Evolutionary conservation across 2,329 filamentous ascomycete genomes (phyloP).

Genomic region (Trichophyton benhamiae): DNA sequence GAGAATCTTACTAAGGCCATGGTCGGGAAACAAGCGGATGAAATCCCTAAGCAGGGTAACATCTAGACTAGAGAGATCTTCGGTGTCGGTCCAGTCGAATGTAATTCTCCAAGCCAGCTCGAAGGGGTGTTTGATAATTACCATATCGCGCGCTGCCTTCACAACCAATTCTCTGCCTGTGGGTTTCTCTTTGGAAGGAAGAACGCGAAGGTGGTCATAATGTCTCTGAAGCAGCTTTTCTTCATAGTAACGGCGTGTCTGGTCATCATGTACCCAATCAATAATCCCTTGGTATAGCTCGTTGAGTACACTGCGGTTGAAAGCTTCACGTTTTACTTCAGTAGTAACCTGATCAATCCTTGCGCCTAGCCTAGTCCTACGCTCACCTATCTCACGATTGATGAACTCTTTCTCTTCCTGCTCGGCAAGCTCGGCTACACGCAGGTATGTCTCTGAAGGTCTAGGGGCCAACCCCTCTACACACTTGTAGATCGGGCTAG

Average conservation of each 20-base stretch:
- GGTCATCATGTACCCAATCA: constrained; percentile 82
- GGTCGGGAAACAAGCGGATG: constrained; percentile 69
- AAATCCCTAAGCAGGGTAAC: constrained; percentile 66
- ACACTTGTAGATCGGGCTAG: constrained; percentile 64
- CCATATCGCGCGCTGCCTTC: constrained; percentile 78
- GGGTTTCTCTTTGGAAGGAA: constrained; percentile 55
- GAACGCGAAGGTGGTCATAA: constrained; percentile 61
- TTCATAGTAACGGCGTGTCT: constrained; percentile 69
- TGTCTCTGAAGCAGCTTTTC: constrained; percentile 77
- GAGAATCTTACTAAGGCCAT: constrained; percentile 69
- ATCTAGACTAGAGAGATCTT: constrained; percentile 65
- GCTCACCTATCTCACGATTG: constrained; percentile 78
- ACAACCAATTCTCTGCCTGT: constrained; percentile 60
- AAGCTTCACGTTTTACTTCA: constrained; percentile 79
- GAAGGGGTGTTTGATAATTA: constrained; percentile 87
- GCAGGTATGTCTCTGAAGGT: constrained; percentile 68
- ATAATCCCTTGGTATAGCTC: constrained; percentile 70
- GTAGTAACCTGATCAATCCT: constrained; percentile 68
- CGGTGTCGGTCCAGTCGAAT: constrained; percentile 76
- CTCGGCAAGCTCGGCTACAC: constrained; percentile 72
- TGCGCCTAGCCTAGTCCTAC: constrained; percentile 75
- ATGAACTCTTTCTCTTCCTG: constrained; percentile 77
- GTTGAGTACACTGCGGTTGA: constrained; percentile 63
- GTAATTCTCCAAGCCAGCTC: constrained; percentile 82
- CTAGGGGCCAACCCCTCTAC: constrained; percentile 74